A percentile compares a stretch with the other conserved stretches of the same genome.
These are phyloP conservation scores for Nitzschia palea DNA, from an alignment of 108 stramenopile genomes.

Conservation along the genomic window DNA sequence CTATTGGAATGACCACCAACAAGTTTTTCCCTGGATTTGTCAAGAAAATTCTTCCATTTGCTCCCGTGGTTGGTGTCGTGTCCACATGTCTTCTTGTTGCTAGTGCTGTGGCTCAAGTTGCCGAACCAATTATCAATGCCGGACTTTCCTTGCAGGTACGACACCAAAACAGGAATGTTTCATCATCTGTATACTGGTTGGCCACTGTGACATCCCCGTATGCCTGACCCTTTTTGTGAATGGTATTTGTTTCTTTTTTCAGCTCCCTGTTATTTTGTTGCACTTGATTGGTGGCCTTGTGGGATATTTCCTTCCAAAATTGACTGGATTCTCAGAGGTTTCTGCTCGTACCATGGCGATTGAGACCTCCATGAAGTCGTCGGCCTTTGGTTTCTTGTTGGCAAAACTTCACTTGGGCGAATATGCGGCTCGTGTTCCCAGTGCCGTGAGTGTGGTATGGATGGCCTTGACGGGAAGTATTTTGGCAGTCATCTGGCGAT, in stretches of 20 bases:
- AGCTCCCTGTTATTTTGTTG: constrained; percentile 87
- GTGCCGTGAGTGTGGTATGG: constrained; percentile 97
- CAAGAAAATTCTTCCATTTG: constrained; percentile 88
- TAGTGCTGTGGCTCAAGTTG: constrained; percentile 93
- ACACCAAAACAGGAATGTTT: too few relatives aligned
- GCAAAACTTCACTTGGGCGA: constrained; percentile 97
- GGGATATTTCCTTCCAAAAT: constrained; percentile 83
- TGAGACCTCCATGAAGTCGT: constrained; percentile 97
- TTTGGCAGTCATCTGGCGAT: constrained; percentile 94
- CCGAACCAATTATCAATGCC: constrained; percentile 82
- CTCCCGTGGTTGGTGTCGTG: constrained; percentile 94
- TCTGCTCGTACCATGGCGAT: constrained; percentile 97
- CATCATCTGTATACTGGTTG: neutral
- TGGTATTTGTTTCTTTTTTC: neutral
- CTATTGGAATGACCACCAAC: constrained; percentile 93
- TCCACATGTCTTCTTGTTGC: constrained; percentile 96
- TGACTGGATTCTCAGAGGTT: constrained; percentile 89
- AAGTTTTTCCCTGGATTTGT: constrained; percentile 90
- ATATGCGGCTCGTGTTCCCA: constrained; percentile 92
- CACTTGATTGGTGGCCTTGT: constrained; percentile 94
- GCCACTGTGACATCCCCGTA: too few relatives aligned
- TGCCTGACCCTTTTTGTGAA: neutral
- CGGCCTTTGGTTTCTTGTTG: constrained; percentile 96
- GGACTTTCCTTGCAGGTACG: constrained; percentile 81
- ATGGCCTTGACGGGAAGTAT: constrained; percentile 95